These are phyloP conservation scores for Vicia sativa DNA, from an alignment of 306 rosid genomes.

Conservation along the genomic window DNA sequence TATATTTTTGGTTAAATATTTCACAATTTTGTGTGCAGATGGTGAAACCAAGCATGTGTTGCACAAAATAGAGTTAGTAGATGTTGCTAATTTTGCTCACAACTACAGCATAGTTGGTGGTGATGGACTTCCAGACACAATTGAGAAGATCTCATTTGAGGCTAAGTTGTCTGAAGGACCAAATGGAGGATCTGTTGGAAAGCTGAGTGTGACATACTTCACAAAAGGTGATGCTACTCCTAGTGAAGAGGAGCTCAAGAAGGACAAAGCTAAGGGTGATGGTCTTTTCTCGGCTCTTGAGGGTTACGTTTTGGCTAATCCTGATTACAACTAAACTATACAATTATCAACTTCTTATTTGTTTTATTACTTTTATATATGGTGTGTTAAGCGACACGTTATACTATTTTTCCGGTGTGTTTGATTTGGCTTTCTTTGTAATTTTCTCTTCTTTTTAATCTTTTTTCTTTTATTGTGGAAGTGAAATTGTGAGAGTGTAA, in stretches of 20 bases:
- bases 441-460: neutral
- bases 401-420: neutral
- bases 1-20: neutral
- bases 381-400: neutral
- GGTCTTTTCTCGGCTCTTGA: conserved; percentile 48
- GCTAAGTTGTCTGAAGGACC: conserved; percentile 35
- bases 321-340: conserved; percentile 33
- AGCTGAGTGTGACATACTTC: conserved; percentile 15
- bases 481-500: neutral
- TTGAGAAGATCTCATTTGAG: conserved; percentile 45
- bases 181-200: conserved; percentile 44
- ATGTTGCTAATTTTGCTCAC: conserved; percentile 31
- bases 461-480: neutral
- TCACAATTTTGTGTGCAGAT: conserved; percentile 8
- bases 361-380: neutral
- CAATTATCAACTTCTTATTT: neutral
- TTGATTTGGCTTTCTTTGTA: neutral
- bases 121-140: conserved; percentile 17
- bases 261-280: conserved; percentile 43
- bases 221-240: conserved; percentile 41
- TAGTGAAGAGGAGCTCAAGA: conserved; percentile 33
- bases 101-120: conserved; percentile 49
- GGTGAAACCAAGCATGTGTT: conserved; percentile 36
- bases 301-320: conserved; percentile 44
- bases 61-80: conserved; percentile 40